These are phyloP conservation scores for Coemansia sp. DNA, from an alignment of 192 early-diverging fungal species.

Conservation along the genomic window DNA sequence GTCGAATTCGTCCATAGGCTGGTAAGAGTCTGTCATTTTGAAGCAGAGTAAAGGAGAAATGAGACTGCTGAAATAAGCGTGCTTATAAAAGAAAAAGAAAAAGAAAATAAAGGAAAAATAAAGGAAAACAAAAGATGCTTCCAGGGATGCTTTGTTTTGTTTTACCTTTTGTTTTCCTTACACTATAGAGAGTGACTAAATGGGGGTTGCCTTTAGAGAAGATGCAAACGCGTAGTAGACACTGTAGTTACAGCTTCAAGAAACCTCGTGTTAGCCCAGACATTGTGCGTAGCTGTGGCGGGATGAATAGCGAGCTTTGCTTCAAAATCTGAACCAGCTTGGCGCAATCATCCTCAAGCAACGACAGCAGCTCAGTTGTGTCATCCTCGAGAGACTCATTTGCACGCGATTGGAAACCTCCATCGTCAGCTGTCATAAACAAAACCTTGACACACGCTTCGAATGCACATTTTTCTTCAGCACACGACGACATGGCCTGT, in stretches of 20 bases:
- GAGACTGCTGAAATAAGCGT: not conserved
- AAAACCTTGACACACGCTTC: constrained; percentile 35
- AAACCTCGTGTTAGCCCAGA: constrained; percentile 42
- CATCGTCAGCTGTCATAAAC: constrained; percentile 8
- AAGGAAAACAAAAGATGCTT: not conserved
- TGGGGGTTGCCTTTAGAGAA: no score
- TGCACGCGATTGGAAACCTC: constrained; percentile 23
- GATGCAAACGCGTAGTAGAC: no score
- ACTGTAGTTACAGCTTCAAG: constrained; percentile 6
- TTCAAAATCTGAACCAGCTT: constrained; percentile 13
- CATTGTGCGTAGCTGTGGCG: constrained; percentile 38
- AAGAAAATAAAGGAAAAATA: not conserved
- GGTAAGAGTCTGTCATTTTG: constrained; percentile 39
- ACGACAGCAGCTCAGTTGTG: constrained; percentile 33
- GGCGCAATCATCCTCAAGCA: constrained; percentile 40
- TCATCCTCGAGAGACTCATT: constrained; percentile 30
- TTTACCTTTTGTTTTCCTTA: not conserved
- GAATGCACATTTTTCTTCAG: constrained; percentile 4
- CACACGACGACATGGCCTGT: not conserved
- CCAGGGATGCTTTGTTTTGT: not conserved
- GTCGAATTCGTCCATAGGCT: constrained; percentile 48
- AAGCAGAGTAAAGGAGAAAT: not conserved
- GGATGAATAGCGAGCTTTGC: constrained; percentile 28
- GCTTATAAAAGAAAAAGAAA: not conserved
- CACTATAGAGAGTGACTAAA: no score